Base-by-base conservation (phyloP, 2,329 filamentous ascomycete species). In the Botrytis fragariae region DNA sequence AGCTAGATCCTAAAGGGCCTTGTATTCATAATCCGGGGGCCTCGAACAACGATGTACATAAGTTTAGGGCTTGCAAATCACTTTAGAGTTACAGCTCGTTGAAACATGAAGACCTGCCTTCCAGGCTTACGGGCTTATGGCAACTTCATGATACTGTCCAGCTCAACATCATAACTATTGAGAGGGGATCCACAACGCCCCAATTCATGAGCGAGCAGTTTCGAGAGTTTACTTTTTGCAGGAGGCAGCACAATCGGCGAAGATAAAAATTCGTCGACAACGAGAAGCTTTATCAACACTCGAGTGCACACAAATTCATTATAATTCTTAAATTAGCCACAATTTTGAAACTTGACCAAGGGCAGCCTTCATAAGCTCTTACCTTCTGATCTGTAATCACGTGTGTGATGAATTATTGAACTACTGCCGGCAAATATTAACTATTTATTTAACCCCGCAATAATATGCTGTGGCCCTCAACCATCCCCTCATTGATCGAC, bases 1-100 rank as follows among this genome's bases (percentile, higher is more conserved):
- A 37, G 77, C 76, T 25, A 79, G 76, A 71, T 78, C 80, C 76
- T 80, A 75, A 51, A 35, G 74, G 68, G 71, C 71, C n/a, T 69
- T 54, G 35, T 42, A 54, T 64, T 59, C n/a, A 64, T 64, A 68
- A 74, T 74, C 59, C 61, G 69, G 67, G 65, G 60, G 57, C 64
- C 32, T 62, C 44, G 42, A 54, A 45, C 64, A 29, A 69, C 64
- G 71, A 71, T 73, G 72, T 73, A 73, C 48, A 73, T 73, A 73
- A 51, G 48, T 68, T 42, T 44, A 54, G 51, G 51, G 42, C 62
- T 72, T 48, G 51, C 62, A 54, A 68, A 68, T 72, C 39, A 32
- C 37, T 68, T 37, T 57, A n/a, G 16, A 68, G 39, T 42, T 42
- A 6, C 29, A 57, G n/a, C 35, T 18, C 45, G 18, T 48, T 35